Evolutionary conservation across 208 protist species (phyloP).

Genomic region (Trypanosoma mega): DNA sequence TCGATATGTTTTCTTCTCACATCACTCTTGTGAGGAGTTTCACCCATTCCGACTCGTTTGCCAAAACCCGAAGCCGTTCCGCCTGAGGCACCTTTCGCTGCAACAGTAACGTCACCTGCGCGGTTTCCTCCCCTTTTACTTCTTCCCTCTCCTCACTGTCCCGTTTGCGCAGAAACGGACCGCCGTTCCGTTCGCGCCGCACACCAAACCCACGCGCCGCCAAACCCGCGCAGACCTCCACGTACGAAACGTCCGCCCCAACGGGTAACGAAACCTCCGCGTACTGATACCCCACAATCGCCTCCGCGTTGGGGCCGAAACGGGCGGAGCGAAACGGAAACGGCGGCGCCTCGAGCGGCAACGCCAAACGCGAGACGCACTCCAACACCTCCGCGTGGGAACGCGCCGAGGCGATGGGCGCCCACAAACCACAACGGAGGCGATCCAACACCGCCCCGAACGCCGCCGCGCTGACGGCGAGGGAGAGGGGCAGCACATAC

Average conservation of each 20-base stretch:
- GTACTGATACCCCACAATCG: background rate
- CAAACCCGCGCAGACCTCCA: conserved; percentile 6
- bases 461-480: conserved; percentile 3
- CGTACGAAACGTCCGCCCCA: background rate
- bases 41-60: no score
- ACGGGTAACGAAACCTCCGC: conserved; percentile 1
- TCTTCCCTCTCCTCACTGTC: no score
- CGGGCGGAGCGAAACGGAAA: no score
- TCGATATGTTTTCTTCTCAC: no score
- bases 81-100: no score
- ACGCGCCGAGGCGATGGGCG: background rate
- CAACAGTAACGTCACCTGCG: no score
- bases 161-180: no score
- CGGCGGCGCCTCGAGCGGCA: no score
- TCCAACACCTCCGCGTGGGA: background rate
- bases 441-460: conserved; percentile 4
- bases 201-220: conserved; percentile 1
- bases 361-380: background rate
- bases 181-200: no score
- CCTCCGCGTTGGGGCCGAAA: no score
- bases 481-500: background rate
- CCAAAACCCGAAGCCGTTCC: no score
- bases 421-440: conserved; percentile 6
- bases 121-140: no score
- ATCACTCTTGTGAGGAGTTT: background rate